Base-by-base conservation (phyloP, 106 monocot species). In the Ottelia alismoides region DNA sequence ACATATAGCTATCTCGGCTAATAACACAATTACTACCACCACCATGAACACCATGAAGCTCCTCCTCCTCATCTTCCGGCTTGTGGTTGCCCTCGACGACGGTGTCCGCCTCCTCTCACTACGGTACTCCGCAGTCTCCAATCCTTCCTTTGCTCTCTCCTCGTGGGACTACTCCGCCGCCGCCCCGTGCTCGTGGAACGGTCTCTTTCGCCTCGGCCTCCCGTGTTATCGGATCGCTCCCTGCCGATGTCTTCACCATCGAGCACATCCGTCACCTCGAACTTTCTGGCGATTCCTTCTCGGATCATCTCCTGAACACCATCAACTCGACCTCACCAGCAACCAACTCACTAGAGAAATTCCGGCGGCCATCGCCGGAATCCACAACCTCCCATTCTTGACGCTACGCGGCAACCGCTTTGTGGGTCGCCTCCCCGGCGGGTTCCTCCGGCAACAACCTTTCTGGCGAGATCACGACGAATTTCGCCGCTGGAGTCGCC, bases 171-270 rank as follows among this genome's bases (percentile, higher is more conserved):
- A 78, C 64, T 58, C 81, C 55, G 88, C 88, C 64, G 57, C 52
- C 20, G 64, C 72, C 0, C 96, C 96, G 12, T 96, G 96, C 70
- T 60, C 75, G 11, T 91, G 91, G 91, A 91, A 91, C 45, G 91
- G 91, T 91, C 57, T 27, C 65, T n/a, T 96, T 88, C 76, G 62
- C 57, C 19, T 75, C 66, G 19, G 73, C 76, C 43, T 76, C 84
- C 2, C 56, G 89, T 11, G 96, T 98, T 31, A 53, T 77, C 2
- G 96, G 96, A 27, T 64, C 82, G 23, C 51, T 93, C 18, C 51
- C 76, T 5, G 27, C 59, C 21, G 85, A 98, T 22, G 62, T 98
- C 21, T 70, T 65, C 56, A 63, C 72, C 30, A 24, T 98, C 47
- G 74, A 75, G 45, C 81, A 89, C 73, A 88, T 98, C 59, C 70